Base-by-base conservation (phyloP, 2,329 filamentous ascomycete species). In the Akanthomyces dipterigenus region DNA sequence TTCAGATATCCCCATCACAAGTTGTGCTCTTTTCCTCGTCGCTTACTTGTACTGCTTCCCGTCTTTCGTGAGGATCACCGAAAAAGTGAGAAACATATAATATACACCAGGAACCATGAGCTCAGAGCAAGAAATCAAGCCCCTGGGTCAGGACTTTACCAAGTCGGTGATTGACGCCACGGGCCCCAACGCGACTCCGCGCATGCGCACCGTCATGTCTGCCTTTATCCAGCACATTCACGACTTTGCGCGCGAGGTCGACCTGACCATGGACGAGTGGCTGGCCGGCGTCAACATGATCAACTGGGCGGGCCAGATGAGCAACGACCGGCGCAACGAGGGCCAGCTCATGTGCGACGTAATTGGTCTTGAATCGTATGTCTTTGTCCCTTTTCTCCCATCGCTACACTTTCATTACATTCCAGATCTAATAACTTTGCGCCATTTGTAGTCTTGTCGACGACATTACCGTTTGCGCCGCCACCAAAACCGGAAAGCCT, bases 251-350 rank as follows among this genome's bases (percentile, higher is more conserved):
- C 86, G 89, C 53, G 90, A 95, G 72, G 85, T 90, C 64, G 84
- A 92, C 71, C 83, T 95, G 62, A 93, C 88, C 8, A 80, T 85
- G n/a, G 88, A 89, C 61, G 90, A 95, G 77, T 93, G 89, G 90
- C 82, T 89, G 76, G 77, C 82, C 9, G 90, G 86, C 51, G 85
- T 91, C 34, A 80, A 73, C 64, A 77, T 72, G 77, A 86, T 75
- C 64, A 79, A 78, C 66, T 80, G 81, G 67, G 83, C 88, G 55
- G 89, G 89, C 65, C 83, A 88, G 76, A 87, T 88, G 76, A 88
- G 83, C 71, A 80, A 82, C 61, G 80, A 84, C 65, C 86, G 82
- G 68, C 81, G 89, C 57, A 91, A 93, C 73, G 89, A 92, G 76
- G 83, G 86, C 55, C 86, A 89, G 75, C 82, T 89, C 63, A 78